Conservation (phyloP, 2,329 filamentous ascomycete species). For the Aspergillus unguis region DNA sequence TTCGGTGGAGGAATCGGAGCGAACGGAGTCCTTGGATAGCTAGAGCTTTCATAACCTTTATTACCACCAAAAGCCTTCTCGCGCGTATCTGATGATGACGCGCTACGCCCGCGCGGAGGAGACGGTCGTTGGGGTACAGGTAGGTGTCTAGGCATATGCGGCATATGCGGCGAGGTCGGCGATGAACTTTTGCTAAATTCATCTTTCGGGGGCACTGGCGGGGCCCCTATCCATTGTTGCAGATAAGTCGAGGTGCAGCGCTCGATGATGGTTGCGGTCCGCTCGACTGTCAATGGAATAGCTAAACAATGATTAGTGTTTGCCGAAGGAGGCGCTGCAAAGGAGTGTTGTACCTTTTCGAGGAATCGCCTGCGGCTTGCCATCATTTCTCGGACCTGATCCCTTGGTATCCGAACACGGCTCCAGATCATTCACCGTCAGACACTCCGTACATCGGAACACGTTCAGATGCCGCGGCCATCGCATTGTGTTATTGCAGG, state of each 20-base stretch:
- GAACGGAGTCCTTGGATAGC: slow-evolving; percentile 18
- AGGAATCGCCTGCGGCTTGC: slow-evolving; percentile 14
- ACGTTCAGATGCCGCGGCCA: slow-evolving; percentile 71
- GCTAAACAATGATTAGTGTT: slow-evolving; percentile 26
- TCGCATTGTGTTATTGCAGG: slow-evolving; percentile 74
- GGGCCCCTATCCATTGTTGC: slow-evolving; percentile 35
- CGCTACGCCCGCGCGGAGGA: slow-evolving; percentile 26
- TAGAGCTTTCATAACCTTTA: slow-evolving; percentile 15
- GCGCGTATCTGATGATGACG: slow-evolving; percentile 24
- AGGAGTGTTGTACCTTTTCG: slow-evolving; percentile 23
- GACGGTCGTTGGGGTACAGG: slow-evolving; percentile 15
- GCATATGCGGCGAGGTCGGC: slow-evolving; percentile 4
- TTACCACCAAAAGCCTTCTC: slow-evolving; percentile 12
- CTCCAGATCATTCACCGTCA: slow-evolving; percentile 77
- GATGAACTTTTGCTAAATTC: slow-evolving; percentile 5
- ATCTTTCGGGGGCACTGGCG: slow-evolving; percentile 20
- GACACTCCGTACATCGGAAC: slow-evolving; percentile 79
- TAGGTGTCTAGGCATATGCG: slow-evolving; percentile 17
- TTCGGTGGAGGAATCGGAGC: slow-evolving; percentile 12
- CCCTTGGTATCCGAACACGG: slow-evolving; percentile 34
- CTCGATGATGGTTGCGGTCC: slow-evolving; percentile 58
- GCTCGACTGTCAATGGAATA: slow-evolving; percentile 56
- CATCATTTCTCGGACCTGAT: slow-evolving; percentile 21
- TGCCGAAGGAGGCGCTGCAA: slow-evolving; percentile 5
- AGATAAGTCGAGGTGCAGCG: slow-evolving; percentile 53